Percentiles rank a stretch among this genome's conserved stretches.
Evolutionary conservation across 441 rosid species (phyloP).

Genomic region (Adansonia rubrostipa): DNA sequence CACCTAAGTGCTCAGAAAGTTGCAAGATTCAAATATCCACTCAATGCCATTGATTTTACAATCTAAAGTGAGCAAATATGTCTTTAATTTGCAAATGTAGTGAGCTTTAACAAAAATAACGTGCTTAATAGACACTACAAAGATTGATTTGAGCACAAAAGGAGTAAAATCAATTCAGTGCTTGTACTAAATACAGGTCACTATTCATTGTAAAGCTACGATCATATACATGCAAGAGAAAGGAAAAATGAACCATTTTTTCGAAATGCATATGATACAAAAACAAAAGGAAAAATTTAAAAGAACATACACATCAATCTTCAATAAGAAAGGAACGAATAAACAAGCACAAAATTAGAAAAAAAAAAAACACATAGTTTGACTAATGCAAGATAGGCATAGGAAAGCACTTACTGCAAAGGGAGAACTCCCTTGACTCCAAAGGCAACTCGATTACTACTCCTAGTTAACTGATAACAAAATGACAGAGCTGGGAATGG

Average conservation of each 20-base stretch:
- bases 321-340: neutral
- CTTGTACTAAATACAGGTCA: neutral
- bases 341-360: neutral
- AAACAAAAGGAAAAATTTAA: neutral
- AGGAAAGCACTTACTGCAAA: neutral
- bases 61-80: neutral
- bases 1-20: neutral
- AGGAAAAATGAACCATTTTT: neutral
- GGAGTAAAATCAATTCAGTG: neutral
- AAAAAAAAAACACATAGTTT: neutral
- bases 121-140: neutral
- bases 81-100: neutral
- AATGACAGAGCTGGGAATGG: neutral
- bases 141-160: neutral
- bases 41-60: neutral
- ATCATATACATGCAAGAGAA: slow-evolving; percentile 1
- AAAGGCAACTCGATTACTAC: neutral
- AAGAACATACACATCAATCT: neutral
- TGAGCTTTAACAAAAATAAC: neutral
- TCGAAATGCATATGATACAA: neutral
- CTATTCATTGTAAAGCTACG: neutral
- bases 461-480: neutral
- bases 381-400: neutral
- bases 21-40: neutral
- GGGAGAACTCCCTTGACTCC: neutral